Evolutionary conservation across 2,329 filamentous ascomycete genomes (phyloP), one percentile per base, ranked within the genome.

Genomic region (Ophiostoma angusticollis): DNA sequence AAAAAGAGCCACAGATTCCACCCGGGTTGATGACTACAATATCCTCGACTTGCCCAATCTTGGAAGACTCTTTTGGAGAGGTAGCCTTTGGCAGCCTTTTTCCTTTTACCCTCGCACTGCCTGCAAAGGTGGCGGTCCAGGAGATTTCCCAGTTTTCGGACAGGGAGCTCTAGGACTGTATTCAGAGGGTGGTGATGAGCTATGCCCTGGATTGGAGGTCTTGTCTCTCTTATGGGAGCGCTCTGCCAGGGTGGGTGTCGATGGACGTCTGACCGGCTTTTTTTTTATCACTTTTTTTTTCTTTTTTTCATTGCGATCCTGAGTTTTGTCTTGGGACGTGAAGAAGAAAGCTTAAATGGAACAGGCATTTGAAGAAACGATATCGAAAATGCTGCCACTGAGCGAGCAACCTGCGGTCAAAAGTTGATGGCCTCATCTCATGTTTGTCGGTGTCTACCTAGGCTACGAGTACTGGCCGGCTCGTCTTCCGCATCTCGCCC

Each of bases 131-230:
- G 70, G 73, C 73, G 73, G 70, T 50, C 45, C 38, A 47, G 37
- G 35, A 42, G 25, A 30, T 21, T 30, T 31, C 30, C 30, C 17
- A 3, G 21, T 23, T 16, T 39, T 21, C 22, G 34, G 32, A 27
- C 25, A 27, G 21, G 45, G 45, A 30, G 37, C 43, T 48, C 47
- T 44, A 31, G 45, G 50, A 60, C 72, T 79, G 78, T 83, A 82
- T 76, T 44, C 43, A 87, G 80, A 80, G 74, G 78, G 80, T 78
- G 80, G 78, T 85, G 81, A 91, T 91, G 85, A 93, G 91, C 84
- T 91, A 81, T 70, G 78, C 81, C 82, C 80, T 64, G 69, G 60
- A 68, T 58, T 56, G 45, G 65, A 60, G 64, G 70, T 79, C 72
- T 73, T 74, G 78, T 40, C 33, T 32, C 75, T 75, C 78, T 86